Evolutionary conservation across 441 rosid species (phyloP).

Genomic region (Croton setiger): DNA sequence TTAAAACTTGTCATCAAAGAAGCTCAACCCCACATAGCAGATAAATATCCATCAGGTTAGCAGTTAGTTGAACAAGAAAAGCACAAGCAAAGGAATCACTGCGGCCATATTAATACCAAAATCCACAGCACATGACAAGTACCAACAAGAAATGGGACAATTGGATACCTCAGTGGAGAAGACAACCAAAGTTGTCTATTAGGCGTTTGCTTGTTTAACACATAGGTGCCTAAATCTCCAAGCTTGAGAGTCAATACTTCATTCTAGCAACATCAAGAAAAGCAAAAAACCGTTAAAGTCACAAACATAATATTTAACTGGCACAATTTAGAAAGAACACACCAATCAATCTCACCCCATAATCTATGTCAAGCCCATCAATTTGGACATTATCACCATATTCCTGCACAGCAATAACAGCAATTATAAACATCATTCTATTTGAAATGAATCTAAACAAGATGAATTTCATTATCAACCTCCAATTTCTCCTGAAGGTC

Average conservation of each 20-base stretch:
- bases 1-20: not conserved
- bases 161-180: slow-evolving; percentile 57
- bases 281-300: slow-evolving; percentile 3
- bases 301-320: not conserved
- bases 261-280: slow-evolving; percentile 39
- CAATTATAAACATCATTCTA: not conserved
- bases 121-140: not conserved
- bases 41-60: not conserved
- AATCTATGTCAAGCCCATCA: slow-evolving; percentile 89
- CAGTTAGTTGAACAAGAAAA: not conserved
- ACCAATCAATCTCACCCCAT: slow-evolving; percentile 54
- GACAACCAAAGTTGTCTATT: slow-evolving; percentile 73
- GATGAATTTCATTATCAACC: slow-evolving; percentile 29
- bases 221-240: slow-evolving; percentile 63
- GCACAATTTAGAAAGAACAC: not conserved
- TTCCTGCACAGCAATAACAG: slow-evolving; percentile 40
- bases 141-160: not conserved
- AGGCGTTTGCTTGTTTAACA: slow-evolving; percentile 72
- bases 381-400: slow-evolving; percentile 72
- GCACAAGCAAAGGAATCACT: not conserved
- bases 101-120: not conserved
- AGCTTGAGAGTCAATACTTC: slow-evolving; percentile 72
- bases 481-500: slow-evolving; percentile 79
- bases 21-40: not conserved
- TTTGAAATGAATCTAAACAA: not conserved